Evolutionary conservation across 305 asterid species (phyloP).

Genomic region (Striga hermonthica): DNA sequence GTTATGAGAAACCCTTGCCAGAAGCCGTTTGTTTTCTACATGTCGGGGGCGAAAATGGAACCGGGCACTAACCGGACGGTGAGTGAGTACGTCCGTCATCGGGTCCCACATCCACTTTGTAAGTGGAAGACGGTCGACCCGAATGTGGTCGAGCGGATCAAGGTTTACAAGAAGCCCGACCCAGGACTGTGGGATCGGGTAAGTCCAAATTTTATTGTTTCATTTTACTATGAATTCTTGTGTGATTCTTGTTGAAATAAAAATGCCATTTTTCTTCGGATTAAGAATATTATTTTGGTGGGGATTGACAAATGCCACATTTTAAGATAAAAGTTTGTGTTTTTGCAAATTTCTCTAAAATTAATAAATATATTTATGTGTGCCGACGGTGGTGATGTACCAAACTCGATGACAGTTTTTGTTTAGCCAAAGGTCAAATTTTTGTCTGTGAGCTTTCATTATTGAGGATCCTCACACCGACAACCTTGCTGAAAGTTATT

Average conservation of each 20-base stretch:
- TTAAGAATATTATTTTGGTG: not conserved
- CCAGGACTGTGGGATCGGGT: slow-evolving; percentile 78
- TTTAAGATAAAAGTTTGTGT: too few relatives aligned
- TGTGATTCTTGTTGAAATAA: too few relatives aligned
- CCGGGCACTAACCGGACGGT: slow-evolving; percentile 40
- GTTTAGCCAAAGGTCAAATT: slow-evolving; percentile 7
- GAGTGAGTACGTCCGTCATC: slow-evolving; percentile 54
- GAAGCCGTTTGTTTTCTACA: slow-evolving; percentile 73
- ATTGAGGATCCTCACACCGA: slow-evolving; percentile 24
- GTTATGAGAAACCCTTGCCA: slow-evolving; percentile 86
- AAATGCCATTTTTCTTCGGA: too few relatives aligned
- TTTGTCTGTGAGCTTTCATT: not conserved
- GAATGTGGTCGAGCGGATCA: slow-evolving; percentile 41
- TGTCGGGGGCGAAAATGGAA: slow-evolving; percentile 49
- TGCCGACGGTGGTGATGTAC: slow-evolving; percentile 9
- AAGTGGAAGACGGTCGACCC: slow-evolving; percentile 71
- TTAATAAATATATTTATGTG: slow-evolving; percentile 14
- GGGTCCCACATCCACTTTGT: slow-evolving; percentile 57
- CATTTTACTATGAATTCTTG: not conserved
- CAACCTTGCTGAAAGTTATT: not conserved
- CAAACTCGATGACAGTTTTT: slow-evolving; percentile 26
- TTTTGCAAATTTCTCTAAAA: too few relatives aligned
- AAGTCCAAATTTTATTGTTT: slow-evolving; percentile 28
- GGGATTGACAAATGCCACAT: not conserved
- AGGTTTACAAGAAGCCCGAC: slow-evolving; percentile 68